These are phyloP conservation scores for Trichoderma gracile DNA, from an alignment of 2,329 filamentous ascomycete species.

Conservation along the genomic window DNA sequence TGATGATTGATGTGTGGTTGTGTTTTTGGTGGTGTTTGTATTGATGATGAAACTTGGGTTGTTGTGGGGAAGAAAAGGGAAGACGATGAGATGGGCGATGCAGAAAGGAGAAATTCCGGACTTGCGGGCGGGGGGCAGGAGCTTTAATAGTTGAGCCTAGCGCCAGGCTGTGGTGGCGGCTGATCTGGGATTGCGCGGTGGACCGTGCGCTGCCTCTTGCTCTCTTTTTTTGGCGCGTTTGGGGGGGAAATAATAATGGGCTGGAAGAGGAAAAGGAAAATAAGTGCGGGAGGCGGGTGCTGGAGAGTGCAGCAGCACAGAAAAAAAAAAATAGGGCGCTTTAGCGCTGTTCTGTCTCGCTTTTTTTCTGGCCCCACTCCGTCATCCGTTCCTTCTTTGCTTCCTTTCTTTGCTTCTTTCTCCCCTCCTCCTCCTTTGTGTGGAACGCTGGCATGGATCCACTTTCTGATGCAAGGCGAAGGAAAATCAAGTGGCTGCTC, in stretches of 20 bases:
- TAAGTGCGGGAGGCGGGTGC: not conserved
- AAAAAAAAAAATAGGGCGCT: not conserved
- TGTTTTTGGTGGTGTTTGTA: slow-evolving; percentile 34
- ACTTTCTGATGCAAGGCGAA: not conserved
- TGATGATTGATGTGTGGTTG: slow-evolving; percentile 42
- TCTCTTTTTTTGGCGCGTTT: slow-evolving; percentile 26
- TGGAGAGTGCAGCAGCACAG: not conserved
- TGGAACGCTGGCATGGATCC: not conserved
- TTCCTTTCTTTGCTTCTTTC: not conserved
- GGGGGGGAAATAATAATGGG: slow-evolving; percentile 19
- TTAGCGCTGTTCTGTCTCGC: no score
- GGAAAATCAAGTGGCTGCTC: slow-evolving; percentile 5
- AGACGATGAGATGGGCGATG: slow-evolving; percentile 42
- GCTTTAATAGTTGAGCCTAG: slow-evolving; percentile 45
- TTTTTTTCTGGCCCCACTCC: no score
- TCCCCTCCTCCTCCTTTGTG: not conserved
- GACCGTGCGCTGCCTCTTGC: slow-evolving; percentile 27
- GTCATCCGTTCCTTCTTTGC: not conserved
- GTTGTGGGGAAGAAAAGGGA: slow-evolving; percentile 32
- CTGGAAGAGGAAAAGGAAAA: not conserved
- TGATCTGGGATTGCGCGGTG: slow-evolving; percentile 39
- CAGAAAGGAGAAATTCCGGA: slow-evolving; percentile 43
- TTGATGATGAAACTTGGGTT: slow-evolving; percentile 30
- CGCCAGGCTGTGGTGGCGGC: slow-evolving; percentile 37
- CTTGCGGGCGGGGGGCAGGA: slow-evolving; percentile 46